Evolutionary conservation across 805 yeast species (phyloP).

Genomic region (Candida maesae): DNA sequence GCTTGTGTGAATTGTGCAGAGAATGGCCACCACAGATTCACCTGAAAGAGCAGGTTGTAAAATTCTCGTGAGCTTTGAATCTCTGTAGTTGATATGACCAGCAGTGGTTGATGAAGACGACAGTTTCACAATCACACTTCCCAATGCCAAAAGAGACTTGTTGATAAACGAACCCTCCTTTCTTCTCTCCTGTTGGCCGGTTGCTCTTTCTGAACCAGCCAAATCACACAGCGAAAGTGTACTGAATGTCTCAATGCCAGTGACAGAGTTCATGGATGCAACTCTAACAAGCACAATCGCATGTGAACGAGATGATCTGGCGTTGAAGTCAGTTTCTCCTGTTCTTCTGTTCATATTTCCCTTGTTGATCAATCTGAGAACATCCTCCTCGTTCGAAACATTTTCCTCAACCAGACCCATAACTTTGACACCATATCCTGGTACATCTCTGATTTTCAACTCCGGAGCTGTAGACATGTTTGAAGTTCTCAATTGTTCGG

Average conservation of each 20-base stretch:
- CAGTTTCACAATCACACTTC: slow-evolving; percentile 86
- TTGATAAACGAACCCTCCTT: slow-evolving; percentile 94
- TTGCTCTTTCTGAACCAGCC: slow-evolving; percentile 94
- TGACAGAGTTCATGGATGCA: slow-evolving; percentile 37
- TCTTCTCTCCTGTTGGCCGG: slow-evolving; percentile 62
- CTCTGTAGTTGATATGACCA: slow-evolving; percentile 87
- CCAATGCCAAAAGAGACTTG: slow-evolving; percentile 83
- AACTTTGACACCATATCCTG: slow-evolving; percentile 66
- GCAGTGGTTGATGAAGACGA: slow-evolving; percentile 31
- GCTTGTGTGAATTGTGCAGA: slow-evolving; percentile 81
- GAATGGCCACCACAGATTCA: slow-evolving; percentile 72
- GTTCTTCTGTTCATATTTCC: slow-evolving; percentile 80
- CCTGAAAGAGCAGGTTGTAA: slow-evolving; percentile 93
- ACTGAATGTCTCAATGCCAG: slow-evolving; percentile 41
- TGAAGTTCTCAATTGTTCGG: slow-evolving; percentile 15
- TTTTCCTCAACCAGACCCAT: slow-evolving; percentile 65
- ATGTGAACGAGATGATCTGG: slow-evolving; percentile 87
- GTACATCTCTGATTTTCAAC: slow-evolving; percentile 74
- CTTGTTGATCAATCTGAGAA: slow-evolving; percentile 51
- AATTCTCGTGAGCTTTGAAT: slow-evolving; percentile 84
- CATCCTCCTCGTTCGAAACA: slow-evolving; percentile 55
- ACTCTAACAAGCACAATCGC: slow-evolving; percentile 76
- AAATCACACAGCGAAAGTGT: slow-evolving; percentile 86
- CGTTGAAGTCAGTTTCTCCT: slow-evolving; percentile 85
- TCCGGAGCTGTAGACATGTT: slow-evolving; percentile 34